Base-by-base conservation (phyloP, 805 yeast species). In the Maudiozyma barnettii region DNA sequence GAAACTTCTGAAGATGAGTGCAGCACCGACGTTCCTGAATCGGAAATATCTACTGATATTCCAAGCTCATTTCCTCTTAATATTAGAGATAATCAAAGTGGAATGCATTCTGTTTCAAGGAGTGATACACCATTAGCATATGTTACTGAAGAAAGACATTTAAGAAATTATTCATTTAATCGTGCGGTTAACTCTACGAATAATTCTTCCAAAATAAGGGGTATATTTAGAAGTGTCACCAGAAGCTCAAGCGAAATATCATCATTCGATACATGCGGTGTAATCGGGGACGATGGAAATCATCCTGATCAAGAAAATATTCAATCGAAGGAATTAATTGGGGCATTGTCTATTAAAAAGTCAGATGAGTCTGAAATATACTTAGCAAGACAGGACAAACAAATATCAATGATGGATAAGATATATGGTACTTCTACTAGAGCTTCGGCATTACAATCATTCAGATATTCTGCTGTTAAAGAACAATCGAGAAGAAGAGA, bases 21-120 rank as follows among this genome's bases (percentile, higher is more conserved):
- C 10, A 19, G 4, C 19, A 5, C 8, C 12, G 23, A 20, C 10
- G 45, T 59, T 16, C 59, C 65, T 3, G 61, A 58, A 26, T 61
- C 66, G 12, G 49, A 52, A 39, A 22, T 55, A 8, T 54, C 64
- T 2, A 61, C 65, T 5, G 56, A 60, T 29, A 43, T 59, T 5
- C 53, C 64, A 9, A 60, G 61, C 40, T 53, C 57, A 1, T 52
- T 46, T 29, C 20, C 35, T 13, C 13, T 14, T 8, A 16, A 19
- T 19, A 21, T 18, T 37, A 16, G 36, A 33, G n/a, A 4, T 33
- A 26, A 26, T 26, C 12, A 26, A 26, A 26, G 8, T 12, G 30
- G 10, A 26, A 9, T 12, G 10, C 30, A 26, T 26, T 3, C 10
- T 26, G 30, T 26, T 9, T 4, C 8, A 26, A 26, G 10, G 30